phyloP scores from a whole-genome alignment of 331 rosid genomes.

The Rhamnella rubrinervis region DNA sequence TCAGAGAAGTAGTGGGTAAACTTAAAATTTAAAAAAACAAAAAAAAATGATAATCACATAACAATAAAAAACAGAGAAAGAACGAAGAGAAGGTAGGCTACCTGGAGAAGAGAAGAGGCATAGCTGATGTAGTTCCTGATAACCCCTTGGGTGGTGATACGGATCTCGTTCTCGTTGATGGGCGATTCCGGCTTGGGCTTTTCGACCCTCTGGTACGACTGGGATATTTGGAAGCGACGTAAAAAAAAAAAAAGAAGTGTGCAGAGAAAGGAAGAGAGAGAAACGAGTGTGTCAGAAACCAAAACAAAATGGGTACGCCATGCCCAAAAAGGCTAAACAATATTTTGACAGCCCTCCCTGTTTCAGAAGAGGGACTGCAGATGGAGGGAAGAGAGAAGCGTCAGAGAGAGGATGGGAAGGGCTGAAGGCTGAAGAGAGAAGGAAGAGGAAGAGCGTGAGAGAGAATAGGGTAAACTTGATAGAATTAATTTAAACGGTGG shows the following conservation, averaged over 20 bases:
- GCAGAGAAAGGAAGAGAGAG: conserved; percentile 4
- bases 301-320: too few relatives aligned
- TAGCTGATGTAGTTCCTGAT: conserved; percentile 97
- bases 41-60: too few relatives aligned
- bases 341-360: too few relatives aligned
- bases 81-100: background rate
- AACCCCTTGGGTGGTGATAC: conserved; percentile 94
- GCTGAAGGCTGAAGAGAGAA: too few relatives aligned
- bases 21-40: too few relatives aligned
- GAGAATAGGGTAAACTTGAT: too few relatives aligned
- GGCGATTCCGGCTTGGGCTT: conserved; percentile 81
- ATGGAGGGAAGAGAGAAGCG: too few relatives aligned
- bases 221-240: background rate
- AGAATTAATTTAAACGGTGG: too few relatives aligned
- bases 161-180: conserved; percentile 90
- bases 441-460: too few relatives aligned
- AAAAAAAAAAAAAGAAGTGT: conserved; percentile 45
- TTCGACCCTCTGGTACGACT: conserved; percentile 82
- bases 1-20: background rate
- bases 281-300: background rate
- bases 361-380: too few relatives aligned
- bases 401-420: too few relatives aligned
- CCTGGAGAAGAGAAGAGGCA: conserved; percentile 88
- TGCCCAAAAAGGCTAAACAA: too few relatives aligned
- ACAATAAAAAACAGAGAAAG: background rate